phyloP scores from a whole-genome alignment of 768 basidiomycete species.

The Chlorophyllum brunneum region DNA sequence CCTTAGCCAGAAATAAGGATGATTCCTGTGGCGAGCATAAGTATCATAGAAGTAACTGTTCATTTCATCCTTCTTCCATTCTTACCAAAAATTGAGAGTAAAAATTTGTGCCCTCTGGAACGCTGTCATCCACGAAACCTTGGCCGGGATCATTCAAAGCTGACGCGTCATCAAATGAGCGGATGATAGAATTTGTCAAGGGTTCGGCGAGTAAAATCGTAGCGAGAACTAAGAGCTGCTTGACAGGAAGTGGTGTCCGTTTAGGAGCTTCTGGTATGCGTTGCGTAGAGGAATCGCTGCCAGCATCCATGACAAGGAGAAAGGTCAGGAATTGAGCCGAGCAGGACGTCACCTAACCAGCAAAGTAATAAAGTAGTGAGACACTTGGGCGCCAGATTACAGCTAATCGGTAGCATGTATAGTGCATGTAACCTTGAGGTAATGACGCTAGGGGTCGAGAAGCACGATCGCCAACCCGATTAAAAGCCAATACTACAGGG shows the following conservation, averaged over 20 bases:
- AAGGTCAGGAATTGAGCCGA: not conserved
- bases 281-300: not conserved
- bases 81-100: conserved; percentile 44
- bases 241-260: conserved; percentile 35
- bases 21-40: conserved; percentile 9
- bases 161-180: conserved; percentile 36
- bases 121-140: conserved; percentile 39
- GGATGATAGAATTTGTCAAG: conserved; percentile 38
- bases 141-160: conserved; percentile 31
- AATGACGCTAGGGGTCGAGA: too few relatives aligned
- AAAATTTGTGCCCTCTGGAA: conserved; percentile 34
- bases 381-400: not conserved
- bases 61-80: not conserved
- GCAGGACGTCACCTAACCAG: too few relatives aligned
- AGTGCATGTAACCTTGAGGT: too few relatives aligned
- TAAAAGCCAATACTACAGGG: too few relatives aligned
- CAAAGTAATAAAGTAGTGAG: too few relatives aligned
- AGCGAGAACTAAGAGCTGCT: conserved; percentile 35
- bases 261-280: not conserved
- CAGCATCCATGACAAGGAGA: not conserved
- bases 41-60: not conserved
- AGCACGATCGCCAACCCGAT: too few relatives aligned
- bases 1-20: conserved; percentile 9
- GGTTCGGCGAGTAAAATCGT: conserved; percentile 41
- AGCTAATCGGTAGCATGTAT: too few relatives aligned